Evolutionary conservation across 306 rosid genomes (phyloP).

Genomic region (Hippophae rhamnoides): DNA sequence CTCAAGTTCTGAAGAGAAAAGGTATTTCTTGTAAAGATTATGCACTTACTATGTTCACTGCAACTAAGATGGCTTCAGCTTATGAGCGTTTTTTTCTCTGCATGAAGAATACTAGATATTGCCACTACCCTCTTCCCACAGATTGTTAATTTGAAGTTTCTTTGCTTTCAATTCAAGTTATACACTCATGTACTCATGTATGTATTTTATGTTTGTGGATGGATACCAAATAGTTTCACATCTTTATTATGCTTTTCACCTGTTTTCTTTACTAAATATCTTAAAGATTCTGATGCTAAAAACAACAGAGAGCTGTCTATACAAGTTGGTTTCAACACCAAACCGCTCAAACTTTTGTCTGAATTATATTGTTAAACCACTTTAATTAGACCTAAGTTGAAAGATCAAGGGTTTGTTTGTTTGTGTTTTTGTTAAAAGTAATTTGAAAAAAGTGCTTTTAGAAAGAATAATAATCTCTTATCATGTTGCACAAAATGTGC

Average conservation of each 20-base stretch:
- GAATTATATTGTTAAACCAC: too few relatives aligned
- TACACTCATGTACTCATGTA: background rate
- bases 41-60: conserved; percentile 21
- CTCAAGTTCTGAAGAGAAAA: conserved; percentile 21
- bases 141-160: conserved; percentile 1
- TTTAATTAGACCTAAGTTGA: too few relatives aligned
- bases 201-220: background rate
- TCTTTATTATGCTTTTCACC: background rate
- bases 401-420: too few relatives aligned
- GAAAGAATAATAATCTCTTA: too few relatives aligned
- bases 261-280: background rate
- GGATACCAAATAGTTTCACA: background rate
- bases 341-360: too few relatives aligned
- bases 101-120: conserved; percentile 17
- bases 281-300: background rate
- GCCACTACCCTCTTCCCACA: conserved; percentile 20
- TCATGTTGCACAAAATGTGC: too few relatives aligned
- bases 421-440: too few relatives aligned
- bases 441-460: too few relatives aligned
- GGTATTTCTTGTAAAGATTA: conserved; percentile 20
- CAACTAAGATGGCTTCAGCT: conserved; percentile 21
- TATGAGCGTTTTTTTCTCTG: conserved; percentile 15
- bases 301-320: background rate
- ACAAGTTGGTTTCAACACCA: background rate
- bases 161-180: background rate